Percentiles rank a stretch among this genome's conserved stretches.
Evolutionary conservation across 495 filamentous ascomycete species (phyloP).

Genomic region (Penicillium roqueforti): DNA sequence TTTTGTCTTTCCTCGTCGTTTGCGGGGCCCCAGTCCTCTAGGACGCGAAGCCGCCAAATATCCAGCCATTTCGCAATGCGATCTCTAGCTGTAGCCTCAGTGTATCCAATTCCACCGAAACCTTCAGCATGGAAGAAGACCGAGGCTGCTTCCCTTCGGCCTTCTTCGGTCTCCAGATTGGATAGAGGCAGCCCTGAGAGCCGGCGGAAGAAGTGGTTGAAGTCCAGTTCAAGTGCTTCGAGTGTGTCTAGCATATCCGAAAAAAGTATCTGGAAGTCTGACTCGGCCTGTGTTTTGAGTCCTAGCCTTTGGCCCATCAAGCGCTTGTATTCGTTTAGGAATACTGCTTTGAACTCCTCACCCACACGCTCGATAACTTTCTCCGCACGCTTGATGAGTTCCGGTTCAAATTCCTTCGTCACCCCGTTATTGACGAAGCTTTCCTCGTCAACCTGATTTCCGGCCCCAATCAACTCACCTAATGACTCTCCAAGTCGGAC

Average conservation of each 20-base stretch:
- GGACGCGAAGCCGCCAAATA: constrained; percentile 61
- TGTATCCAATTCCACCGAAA: constrained; percentile 50
- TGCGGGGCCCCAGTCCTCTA: constrained; percentile 64
- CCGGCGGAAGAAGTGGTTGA: constrained; percentile 84
- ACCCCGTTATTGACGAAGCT: constrained; percentile 70
- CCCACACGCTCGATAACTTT: constrained; percentile 69
- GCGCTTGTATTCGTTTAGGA: constrained; percentile 78
- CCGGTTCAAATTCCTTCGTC: constrained; percentile 57
- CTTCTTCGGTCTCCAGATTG: constrained; percentile 56
- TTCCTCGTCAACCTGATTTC: constrained; percentile 59
- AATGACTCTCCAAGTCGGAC: constrained; percentile 87
- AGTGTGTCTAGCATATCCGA: constrained; percentile 78
- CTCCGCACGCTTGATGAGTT: constrained; percentile 75
- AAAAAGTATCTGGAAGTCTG: constrained; percentile 74
- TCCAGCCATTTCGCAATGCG: constrained; percentile 72
- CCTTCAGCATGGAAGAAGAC: constrained; percentile 71
- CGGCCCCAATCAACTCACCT: constrained; percentile 81
- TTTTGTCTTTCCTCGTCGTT: constrained; percentile 57
- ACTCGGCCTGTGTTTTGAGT: constrained; percentile 56
- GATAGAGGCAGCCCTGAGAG: constrained; percentile 55
- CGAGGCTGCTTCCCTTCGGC: constrained; percentile 52
- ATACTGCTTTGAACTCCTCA: constrained; percentile 82
- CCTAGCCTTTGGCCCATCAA: constrained; percentile 77
- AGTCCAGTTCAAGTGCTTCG: constrained; percentile 77
- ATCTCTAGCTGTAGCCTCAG: constrained; percentile 55